phyloP scores from a whole-genome alignment of 495 filamentous ascomycete species.

The Penicillium paradoxum region DNA sequence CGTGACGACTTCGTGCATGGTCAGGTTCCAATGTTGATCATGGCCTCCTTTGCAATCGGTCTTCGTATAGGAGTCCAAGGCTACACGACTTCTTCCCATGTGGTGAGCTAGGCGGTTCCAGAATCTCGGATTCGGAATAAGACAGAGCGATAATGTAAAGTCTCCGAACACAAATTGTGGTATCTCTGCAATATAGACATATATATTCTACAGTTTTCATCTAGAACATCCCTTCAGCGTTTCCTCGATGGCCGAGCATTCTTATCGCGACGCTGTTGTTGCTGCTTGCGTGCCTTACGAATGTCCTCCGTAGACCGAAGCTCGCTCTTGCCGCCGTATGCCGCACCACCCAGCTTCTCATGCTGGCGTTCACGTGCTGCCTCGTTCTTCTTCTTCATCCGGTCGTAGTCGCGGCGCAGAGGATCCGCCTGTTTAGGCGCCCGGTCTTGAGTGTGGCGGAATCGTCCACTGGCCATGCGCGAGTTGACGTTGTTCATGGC shows the following conservation, averaged over 20 bases:
- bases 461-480: conserved; percentile 35
- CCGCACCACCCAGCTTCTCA: conserved; percentile 30
- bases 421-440: conserved; percentile 92
- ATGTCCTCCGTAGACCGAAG: conserved; percentile 79
- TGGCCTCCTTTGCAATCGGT: background rate
- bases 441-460: conserved; percentile 75
- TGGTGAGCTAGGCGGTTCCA: conserved; percentile 1
- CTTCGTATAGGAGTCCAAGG: background rate
- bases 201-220: conserved; percentile 7
- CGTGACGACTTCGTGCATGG: conserved; percentile 6
- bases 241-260: conserved; percentile 75
- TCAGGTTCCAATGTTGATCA: background rate
- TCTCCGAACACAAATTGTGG: conserved; percentile 6
- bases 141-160: background rate
- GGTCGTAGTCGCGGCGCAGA: conserved; percentile 80
- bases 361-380: conserved; percentile 70
- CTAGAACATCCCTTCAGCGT: conserved; percentile 9
- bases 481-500: conserved; percentile 10
- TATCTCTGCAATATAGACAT: conserved; percentile 12
- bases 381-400: conserved; percentile 81
- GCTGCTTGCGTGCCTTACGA: conserved; percentile 67
- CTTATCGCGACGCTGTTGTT: conserved; percentile 77
- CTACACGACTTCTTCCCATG: conserved; percentile 4
- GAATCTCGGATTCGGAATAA: background rate
- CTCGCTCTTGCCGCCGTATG: conserved; percentile 73